Base-by-base conservation (phyloP, 495 filamentous ascomycete species). In the Lasiosphaeris hirsuta region DNA sequence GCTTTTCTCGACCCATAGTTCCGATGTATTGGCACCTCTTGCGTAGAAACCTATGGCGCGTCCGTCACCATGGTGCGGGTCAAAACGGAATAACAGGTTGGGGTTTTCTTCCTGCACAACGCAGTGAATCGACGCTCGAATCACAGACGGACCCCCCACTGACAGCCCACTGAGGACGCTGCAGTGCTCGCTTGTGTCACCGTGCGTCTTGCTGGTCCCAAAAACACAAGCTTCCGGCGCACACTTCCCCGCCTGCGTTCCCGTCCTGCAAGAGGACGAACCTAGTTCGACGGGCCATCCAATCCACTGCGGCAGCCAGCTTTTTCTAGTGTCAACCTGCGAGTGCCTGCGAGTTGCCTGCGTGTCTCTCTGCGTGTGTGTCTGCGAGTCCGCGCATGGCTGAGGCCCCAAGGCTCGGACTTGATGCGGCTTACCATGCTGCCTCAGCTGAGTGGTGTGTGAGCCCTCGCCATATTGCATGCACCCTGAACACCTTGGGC, bases 251-350 rank as follows among this genome's bases (percentile, higher is more conserved):
- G 51, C 51, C 51, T 42, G 41, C 52, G 52, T 55, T 55, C 41
- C 42, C 53, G 53, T 30, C 39, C 53, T 55, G 53, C 53, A 55
- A 46, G 19, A 46, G 14, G 52, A n/a, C 52, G 9, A 55, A 47
- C 53, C 42, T 46, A 55, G 53, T 47, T 55, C 23, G 30, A 46
- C 34, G 34, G 7, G 15, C 42, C 42, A 15, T 10, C 53, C 53
- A 55, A 55, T 55, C 53, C 41, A 10, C 33, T 2, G 23, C 23
- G 23, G 23, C 23, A 30, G 23, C 23, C 23, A 30, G 23, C 23
- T 30, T 30, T 30, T 30, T 30, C 23, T 30, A 5, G 23, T 30
- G 23, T 30, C 23, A 2, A 2, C 23, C 23, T 30, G 23, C 23
- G 23, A 30, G 23, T 5, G 43, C 19, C 43, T 45, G 43, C 43